phyloP scores from a whole-genome alignment of 1,139 yeast species.

The Schwanniomyces etchellsii region DNA sequence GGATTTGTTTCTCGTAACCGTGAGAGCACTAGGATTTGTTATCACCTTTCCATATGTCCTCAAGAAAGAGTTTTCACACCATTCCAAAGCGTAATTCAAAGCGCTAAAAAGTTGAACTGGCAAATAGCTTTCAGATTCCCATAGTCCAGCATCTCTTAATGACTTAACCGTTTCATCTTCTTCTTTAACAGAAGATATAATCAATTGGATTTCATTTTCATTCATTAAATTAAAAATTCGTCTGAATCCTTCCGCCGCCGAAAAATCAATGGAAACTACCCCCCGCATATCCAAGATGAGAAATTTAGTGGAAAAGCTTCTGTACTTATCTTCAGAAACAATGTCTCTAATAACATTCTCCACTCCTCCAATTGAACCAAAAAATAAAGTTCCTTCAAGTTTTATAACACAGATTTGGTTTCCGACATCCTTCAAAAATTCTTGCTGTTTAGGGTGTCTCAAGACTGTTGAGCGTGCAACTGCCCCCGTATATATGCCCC shows the following conservation, averaged over 20 bases:
- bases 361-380: conserved; percentile 91
- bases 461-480: conserved; percentile 90
- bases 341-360: conserved; percentile 68
- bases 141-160: conserved; percentile 65
- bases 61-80: conserved; percentile 92
- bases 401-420: conserved; percentile 86
- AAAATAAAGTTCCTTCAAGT: conserved; percentile 81
- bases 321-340: conserved; percentile 54
- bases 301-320: conserved; percentile 60
- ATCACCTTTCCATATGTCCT: conserved; percentile 45
- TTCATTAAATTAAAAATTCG: conserved; percentile 75
- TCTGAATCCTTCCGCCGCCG: conserved; percentile 95
- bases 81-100: conserved; percentile 83
- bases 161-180: conserved; percentile 59
- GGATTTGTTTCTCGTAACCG: not conserved
- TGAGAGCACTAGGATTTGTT: conserved; percentile 3
- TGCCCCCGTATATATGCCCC: conserved; percentile 79
- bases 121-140: conserved; percentile 40
- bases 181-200: conserved; percentile 70
- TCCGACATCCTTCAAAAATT: conserved; percentile 79
- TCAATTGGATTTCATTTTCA: conserved; percentile 63
- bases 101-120: conserved; percentile 63
- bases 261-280: conserved; percentile 78
- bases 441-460: conserved; percentile 86
- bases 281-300: conserved; percentile 80